Evolutionary conservation across 768 basidiomycete species (phyloP), one percentile per base, ranked within the genome.

Genomic region (Auriscalpium vulgare): DNA sequence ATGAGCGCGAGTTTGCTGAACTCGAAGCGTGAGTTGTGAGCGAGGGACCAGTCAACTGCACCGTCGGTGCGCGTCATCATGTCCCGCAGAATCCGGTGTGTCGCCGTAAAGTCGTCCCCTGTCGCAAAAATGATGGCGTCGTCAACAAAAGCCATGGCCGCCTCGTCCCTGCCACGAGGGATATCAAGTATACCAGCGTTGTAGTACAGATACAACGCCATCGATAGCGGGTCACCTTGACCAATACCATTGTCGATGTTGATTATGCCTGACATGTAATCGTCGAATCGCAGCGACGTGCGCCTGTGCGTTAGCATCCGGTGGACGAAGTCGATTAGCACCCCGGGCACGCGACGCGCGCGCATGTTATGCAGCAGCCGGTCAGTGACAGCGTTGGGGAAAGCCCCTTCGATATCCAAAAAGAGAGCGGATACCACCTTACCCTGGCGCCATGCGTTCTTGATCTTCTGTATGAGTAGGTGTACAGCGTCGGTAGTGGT

Each of bases 381-480:
- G 1, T 68, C 67, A 0, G 58, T 66, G 8, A 69, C 70, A 0
- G 68, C 69, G 56, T 70, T 77, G 0, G 73, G 76, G 59, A 76
- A 78, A 2, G 76, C 74, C 0, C 70, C 76, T 61, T 75, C 64
- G 0, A 79, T 68, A 56, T 79, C 75, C 1, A 77, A 67, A 62
- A 74, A 77, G 0, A 77, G 68, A 0, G 68, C 62, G 0, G 68
- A 68, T 0, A 62, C 72, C 0, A 77, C 76, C 16, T 73, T 67
- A 0, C 59, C 51, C 4, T 54, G 48, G 0, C 68, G 43, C 77
- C 75, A 66, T 1, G 59, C 49, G 14, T 55, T 40, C n/a, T 56
- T 55, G 48, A 66, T 57, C 1, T 14, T 44, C 34, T 54, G n/a
- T 1, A 37, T 36, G 3, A 62, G 37, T 4, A 59, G 19, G 10